phyloP scores from a whole-genome alignment of 1,139 yeast species.

The Hemisphaericaspora xylofermentans region DNA sequence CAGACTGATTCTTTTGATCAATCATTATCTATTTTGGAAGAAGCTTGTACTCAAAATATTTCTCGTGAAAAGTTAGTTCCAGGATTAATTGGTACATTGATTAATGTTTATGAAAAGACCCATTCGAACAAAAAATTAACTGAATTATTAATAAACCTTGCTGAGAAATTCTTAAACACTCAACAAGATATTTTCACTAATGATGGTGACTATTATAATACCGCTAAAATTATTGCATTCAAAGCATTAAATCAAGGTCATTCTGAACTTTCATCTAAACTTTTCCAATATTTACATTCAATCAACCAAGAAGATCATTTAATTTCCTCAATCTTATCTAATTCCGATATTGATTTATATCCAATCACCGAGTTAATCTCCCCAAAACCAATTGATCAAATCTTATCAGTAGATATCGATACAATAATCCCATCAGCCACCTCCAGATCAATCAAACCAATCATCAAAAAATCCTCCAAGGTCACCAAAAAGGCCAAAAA shows the following conservation, averaged over 20 bases:
- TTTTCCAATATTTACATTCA: slow-evolving; percentile 32
- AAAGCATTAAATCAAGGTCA: slow-evolving; percentile 39
- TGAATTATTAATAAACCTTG: slow-evolving; percentile 24
- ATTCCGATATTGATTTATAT: slow-evolving; percentile 25
- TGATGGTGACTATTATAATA: slow-evolving; percentile 28
- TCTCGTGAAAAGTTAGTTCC: slow-evolving; percentile 28
- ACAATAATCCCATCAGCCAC: slow-evolving; percentile 18
- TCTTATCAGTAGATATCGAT: slow-evolving; percentile 28
- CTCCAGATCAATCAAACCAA: slow-evolving; percentile 8
- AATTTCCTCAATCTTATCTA: slow-evolving; percentile 29
- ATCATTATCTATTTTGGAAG: slow-evolving; percentile 44
- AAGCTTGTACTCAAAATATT: slow-evolving; percentile 14
- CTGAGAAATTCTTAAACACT: slow-evolving; percentile 20
- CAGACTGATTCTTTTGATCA: slow-evolving; percentile 42
- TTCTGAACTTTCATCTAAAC: slow-evolving; percentile 25
- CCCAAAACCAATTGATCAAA: slow-evolving; percentile 23
- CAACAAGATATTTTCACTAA: slow-evolving; percentile 21
- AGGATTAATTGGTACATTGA: slow-evolving; percentile 45
- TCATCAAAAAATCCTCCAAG: slow-evolving; percentile 10
- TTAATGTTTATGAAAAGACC: slow-evolving; percentile 45
- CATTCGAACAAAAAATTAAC: slow-evolving; percentile 25
- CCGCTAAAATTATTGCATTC: slow-evolving; percentile 49
- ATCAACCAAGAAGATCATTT: slow-evolving; percentile 32
- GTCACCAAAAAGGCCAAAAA: slow-evolving; percentile 24
- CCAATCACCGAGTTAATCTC: slow-evolving; percentile 37